Base-by-base conservation (phyloP, 2,329 filamentous ascomycete species). In the Juglanconis juglandina region DNA sequence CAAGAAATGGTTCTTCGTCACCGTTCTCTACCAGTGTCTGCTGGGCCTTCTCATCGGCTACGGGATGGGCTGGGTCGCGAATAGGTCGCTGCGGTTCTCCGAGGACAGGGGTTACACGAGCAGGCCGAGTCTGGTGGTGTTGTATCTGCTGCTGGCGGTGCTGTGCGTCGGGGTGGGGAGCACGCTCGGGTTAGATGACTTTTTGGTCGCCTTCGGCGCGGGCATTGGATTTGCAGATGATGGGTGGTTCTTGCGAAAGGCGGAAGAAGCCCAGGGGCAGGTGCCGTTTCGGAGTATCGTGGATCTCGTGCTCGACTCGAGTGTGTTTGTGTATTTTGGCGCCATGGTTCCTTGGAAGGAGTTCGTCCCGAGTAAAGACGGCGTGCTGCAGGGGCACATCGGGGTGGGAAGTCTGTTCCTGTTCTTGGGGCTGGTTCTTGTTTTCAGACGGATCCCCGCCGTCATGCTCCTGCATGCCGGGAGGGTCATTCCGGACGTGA, bases 1-100 rank as follows among this genome's bases (percentile, higher is more conserved):
- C 60, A 81, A 78, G 0, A 64, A 85, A 24, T 91, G 87, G 87
- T 85, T 90, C 67, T 83, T 83, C 49, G 86, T 90, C 68, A 90
- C 86, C 0, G 86, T 85, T 82, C 80, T 78, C 0, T 90, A 90
- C 69, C 84, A 81, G 0, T 88, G 90, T 58, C 51, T 88, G 4
- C 68, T 90, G 57, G 88, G 86, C 65, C 72, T 89, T 3, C 73
- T 81, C 0, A 90, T 89, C 66, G 88, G 88, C 1, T 80, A 79
- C 10, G 72, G 78, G 0, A 82, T 89, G 2, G 88, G 88, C 0
- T 90, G 85, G 84, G 67, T 88, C 46, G 87, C 87, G 0, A 88
- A 89, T 67, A 83, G 88, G 30, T 33, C 62, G 44, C 63, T 63
- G 34, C 57, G 60, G 32, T 52, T 41, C 52, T 58, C 63, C 17